Conservation (phyloP, 441 rosid genomes). For the Populus tomentosa region DNA sequence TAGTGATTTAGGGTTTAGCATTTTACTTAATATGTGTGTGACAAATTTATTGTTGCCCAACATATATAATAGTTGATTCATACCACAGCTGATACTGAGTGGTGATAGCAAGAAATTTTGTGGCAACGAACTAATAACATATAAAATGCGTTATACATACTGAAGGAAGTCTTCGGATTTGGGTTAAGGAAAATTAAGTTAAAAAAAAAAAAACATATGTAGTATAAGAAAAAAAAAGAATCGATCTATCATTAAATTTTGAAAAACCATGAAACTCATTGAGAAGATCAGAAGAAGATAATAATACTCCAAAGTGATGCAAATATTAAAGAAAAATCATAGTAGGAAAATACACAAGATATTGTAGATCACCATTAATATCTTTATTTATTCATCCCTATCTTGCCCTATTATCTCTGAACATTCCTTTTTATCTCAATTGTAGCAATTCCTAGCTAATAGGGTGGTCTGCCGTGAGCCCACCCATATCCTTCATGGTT, state of each 20-base stretch:
- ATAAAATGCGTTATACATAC: too few species aligned
- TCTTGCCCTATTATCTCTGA: not conserved
- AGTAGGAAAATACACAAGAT: constrained; percentile 10
- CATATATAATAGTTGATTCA: too few species aligned
- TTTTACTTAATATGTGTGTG: too few species aligned
- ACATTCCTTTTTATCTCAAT: not conserved
- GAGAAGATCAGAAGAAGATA: not conserved
- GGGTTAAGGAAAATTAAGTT: not conserved
- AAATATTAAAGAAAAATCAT: not conserved
- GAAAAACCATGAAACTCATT: not conserved
- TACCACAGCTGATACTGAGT: not conserved
- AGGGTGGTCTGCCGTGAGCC: constrained; percentile 62
- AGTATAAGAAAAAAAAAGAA: not conserved
- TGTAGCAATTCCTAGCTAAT: not conserved
- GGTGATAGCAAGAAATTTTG: too few species aligned
- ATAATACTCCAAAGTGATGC: not conserved
- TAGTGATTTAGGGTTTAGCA: too few species aligned
- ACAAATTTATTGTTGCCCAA: too few species aligned
- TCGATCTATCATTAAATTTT: too few species aligned
- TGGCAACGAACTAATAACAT: too few species aligned
- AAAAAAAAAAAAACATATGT: too few species aligned
- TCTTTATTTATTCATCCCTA: constrained; percentile 9
- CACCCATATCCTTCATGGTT: constrained; percentile 67
- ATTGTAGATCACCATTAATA: not conserved
- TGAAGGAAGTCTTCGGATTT: too few species aligned